phyloP scores from a whole-genome alignment of 164 flowering plant genomes.

The Piper betle region DNA sequence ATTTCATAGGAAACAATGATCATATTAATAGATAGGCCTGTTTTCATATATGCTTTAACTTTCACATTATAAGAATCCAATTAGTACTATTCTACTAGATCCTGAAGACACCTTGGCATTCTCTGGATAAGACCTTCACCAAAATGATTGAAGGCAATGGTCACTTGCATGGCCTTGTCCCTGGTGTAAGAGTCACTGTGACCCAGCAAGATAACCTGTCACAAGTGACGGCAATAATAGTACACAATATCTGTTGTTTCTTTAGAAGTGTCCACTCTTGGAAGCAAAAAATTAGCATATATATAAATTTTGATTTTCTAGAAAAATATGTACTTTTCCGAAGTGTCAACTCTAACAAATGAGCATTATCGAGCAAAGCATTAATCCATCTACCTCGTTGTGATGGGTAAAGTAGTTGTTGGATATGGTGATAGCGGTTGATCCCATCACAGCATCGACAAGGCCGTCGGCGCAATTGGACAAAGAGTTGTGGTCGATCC shows the following conservation, averaged over 20 bases:
- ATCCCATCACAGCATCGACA: slow-evolving; percentile 95
- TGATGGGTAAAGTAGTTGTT: slow-evolving; percentile 88
- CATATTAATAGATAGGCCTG: background rate
- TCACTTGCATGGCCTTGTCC: slow-evolving; percentile 94
- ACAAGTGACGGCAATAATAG: background rate
- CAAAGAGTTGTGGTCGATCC: slow-evolving; percentile 92
- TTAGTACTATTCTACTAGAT: background rate
- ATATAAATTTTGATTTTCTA: too few species aligned
- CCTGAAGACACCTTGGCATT: slow-evolving; percentile 71
- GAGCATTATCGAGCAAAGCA: background rate
- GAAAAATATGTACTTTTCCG: too few species aligned
- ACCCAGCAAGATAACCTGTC: slow-evolving; percentile 85
- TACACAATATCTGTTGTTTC: background rate
- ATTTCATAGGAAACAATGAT: background rate
- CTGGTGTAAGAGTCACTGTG: slow-evolving; percentile 72
- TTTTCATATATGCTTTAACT: background rate
- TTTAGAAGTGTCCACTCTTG: background rate
- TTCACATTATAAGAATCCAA: too few species aligned
- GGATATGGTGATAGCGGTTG: slow-evolving; percentile 87
- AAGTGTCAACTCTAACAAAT: background rate
- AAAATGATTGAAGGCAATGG: slow-evolving; percentile 93
- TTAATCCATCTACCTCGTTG: slow-evolving; percentile 50
- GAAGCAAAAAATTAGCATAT: too few species aligned
- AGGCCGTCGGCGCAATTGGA: slow-evolving; percentile 90
- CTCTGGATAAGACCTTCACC: slow-evolving; percentile 95